Conservation (phyloP, 805 yeast species). For the Hanseniaspora valbyensis region DNA sequence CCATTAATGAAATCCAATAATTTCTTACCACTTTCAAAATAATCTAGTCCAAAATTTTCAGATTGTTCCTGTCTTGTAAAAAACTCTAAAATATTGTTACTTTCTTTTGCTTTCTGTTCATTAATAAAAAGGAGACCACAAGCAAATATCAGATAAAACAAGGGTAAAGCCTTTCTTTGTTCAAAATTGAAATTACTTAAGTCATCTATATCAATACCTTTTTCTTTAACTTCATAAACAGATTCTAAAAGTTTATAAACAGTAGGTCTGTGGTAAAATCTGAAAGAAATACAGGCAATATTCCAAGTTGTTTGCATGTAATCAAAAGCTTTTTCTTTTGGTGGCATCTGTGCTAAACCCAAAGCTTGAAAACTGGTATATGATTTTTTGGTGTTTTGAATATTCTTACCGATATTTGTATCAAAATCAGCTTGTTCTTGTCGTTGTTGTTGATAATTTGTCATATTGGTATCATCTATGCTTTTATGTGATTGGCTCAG, state of each 20-base stretch:
- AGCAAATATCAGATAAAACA: conserved; percentile 77
- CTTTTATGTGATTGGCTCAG: not conserved
- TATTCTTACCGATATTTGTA: too few species aligned
- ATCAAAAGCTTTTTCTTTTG: conserved; percentile 59
- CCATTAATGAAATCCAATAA: conserved; percentile 74
- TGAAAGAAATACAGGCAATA: conserved; percentile 71
- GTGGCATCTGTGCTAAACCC: conserved; percentile 49
- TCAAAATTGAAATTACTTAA: conserved; percentile 50
- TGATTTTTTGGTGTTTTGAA: conserved; percentile 1
- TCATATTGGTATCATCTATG: too few species aligned
- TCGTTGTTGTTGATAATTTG: not conserved
- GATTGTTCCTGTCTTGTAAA: conserved; percentile 20
- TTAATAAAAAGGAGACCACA: conserved; percentile 72
- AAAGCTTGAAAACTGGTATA: not conserved
- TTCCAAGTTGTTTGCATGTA: conserved; percentile 71
- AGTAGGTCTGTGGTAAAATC: conserved; percentile 80
- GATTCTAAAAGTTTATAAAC: conserved; percentile 63
- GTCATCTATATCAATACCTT: not conserved
- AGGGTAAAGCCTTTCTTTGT: conserved; percentile 64
- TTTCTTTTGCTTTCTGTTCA: conserved; percentile 33
- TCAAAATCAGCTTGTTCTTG: conserved; percentile 2
- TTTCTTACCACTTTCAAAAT: conserved; percentile 69
- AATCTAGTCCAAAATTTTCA: conserved; percentile 70
- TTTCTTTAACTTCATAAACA: conserved; percentile 61
- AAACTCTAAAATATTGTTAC: conserved; percentile 17